Evolutionary conservation across 345 rosid genomes (phyloP).

Genomic region (Bruguiera gymnorhiza): DNA sequence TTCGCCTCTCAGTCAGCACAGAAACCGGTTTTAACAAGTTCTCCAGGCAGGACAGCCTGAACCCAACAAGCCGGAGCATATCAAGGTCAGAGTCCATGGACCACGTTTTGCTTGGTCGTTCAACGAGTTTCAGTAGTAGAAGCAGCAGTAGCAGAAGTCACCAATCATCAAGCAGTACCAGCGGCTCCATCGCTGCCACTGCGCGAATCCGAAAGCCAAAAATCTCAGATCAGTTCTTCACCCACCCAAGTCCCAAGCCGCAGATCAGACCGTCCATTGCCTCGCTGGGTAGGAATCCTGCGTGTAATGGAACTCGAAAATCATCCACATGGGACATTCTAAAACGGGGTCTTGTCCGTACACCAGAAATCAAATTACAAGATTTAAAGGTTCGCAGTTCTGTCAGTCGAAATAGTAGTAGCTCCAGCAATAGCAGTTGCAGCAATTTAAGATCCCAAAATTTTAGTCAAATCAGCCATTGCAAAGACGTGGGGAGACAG

Average conservation of each 20-base stretch:
- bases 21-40: conserved; percentile 28
- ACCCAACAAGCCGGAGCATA: conserved; percentile 17
- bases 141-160: conserved; percentile 45
- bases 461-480: conserved; percentile 30
- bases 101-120: conserved; percentile 22
- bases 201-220: conserved; percentile 32
- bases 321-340: conserved; percentile 71
- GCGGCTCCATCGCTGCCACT: neutral
- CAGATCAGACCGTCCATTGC: conserved; percentile 49
- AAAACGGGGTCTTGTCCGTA: conserved; percentile 60
- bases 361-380: conserved; percentile 70
- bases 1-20: conserved; percentile 57
- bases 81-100: conserved; percentile 62
- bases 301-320: conserved; percentile 33
- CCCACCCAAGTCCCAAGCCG: conserved; percentile 73
- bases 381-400: conserved; percentile 41
- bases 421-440: conserved; percentile 46
- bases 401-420: conserved; percentile 26
- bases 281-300: conserved; percentile 18
- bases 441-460: conserved; percentile 29
- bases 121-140: conserved; percentile 39
- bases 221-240: conserved; percentile 42
- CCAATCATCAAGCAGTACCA: conserved; percentile 25
- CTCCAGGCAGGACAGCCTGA: conserved; percentile 15
- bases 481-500: conserved; percentile 17